Base-by-base conservation (phyloP, 2,329 filamentous ascomycete genomes). In the Verticillium isaacii region DNA sequence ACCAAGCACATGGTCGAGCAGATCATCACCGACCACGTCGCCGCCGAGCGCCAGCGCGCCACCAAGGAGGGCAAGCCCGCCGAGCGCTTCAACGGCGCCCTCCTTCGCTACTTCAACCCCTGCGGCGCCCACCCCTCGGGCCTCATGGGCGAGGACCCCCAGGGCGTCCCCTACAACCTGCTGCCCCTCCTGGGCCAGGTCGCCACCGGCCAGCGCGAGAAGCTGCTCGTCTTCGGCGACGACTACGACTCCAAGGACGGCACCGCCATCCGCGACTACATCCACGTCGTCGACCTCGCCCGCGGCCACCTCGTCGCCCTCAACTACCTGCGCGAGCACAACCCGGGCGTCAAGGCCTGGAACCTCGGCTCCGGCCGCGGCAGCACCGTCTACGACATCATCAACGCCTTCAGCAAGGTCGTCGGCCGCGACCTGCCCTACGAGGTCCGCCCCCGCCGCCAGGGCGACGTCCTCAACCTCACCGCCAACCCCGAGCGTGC, bases 71-170 rank as follows among this genome's bases (percentile, higher is more conserved):
- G 90, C 66, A 89, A 94, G 78, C 83, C 86, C 34, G 87, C 80
- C 61, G 86, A 92, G 71, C 88, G 92, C 71, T 98, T 92, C 92
- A 98, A 98, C 77, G 95, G 86, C 62, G 95, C 94, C 52, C 82
- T 98, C 67, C 84, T 99, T 70, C 88, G 95, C 70, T 99, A 99
- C 82, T 99, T 99, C 83, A 99, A 99, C 84, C 95, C 95, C 34
- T 92, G 91, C 62, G 95, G 95, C 71, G 90, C 93, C 61, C 95
- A 99, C 78, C 95, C 96, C 57, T 94, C 87, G 71, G 96, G 95
- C 62, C 88, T 99, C 76, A 97, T 99, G 93, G 95, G 95, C 69
- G 95, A 99, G 81, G 95, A 99, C 77, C 95, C 95, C 56, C 89
- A 96, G 75, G 95, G 95, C 63, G 87, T 97, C 25, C 95, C 95